phyloP scores from a whole-genome alignment of 2,329 filamentous ascomycete genomes.

The Paecilomyces niveus region DNA sequence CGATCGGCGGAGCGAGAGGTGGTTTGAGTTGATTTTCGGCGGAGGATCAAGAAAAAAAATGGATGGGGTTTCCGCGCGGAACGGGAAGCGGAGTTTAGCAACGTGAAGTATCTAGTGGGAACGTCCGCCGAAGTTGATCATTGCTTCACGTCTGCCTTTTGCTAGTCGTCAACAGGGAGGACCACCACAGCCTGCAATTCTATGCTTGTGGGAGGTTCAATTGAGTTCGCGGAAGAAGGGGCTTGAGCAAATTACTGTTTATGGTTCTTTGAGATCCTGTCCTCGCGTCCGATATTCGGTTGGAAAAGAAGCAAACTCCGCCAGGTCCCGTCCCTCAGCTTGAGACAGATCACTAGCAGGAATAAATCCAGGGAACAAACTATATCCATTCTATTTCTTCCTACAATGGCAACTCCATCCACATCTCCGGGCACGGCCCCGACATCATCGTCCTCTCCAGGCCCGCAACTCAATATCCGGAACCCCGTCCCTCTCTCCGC shows the following conservation, averaged over 20 bases:
- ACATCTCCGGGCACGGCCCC: constrained; percentile 15
- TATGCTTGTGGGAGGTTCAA: background rate
- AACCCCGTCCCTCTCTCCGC: constrained; percentile 80
- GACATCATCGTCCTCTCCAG: constrained; percentile 7
- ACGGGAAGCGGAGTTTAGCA: background rate
- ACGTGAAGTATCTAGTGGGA: background rate
- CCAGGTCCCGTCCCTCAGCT: background rate
- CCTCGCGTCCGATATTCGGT: background rate
- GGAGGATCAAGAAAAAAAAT: background rate
- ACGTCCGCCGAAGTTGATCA: background rate
- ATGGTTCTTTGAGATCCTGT: background rate
- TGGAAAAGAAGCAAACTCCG: background rate
- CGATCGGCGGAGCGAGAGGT: background rate
- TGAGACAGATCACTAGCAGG: background rate
- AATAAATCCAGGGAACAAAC: too few species aligned
- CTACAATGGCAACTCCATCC: constrained; percentile 9
- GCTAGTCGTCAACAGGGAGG: too few species aligned
- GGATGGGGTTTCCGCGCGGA: background rate
- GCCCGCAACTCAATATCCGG: constrained; percentile 37
- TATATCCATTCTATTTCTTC: background rate
- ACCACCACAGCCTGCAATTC: background rate
- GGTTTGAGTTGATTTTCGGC: background rate
- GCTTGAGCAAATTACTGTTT: background rate
- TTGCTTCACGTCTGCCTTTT: background rate
- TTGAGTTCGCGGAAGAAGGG: background rate